Evolutionary conservation across 2,329 filamentous ascomycete species (phyloP), one percentile per base, ranked within the genome.

Genomic region (Polytolypa hystricis): DNA sequence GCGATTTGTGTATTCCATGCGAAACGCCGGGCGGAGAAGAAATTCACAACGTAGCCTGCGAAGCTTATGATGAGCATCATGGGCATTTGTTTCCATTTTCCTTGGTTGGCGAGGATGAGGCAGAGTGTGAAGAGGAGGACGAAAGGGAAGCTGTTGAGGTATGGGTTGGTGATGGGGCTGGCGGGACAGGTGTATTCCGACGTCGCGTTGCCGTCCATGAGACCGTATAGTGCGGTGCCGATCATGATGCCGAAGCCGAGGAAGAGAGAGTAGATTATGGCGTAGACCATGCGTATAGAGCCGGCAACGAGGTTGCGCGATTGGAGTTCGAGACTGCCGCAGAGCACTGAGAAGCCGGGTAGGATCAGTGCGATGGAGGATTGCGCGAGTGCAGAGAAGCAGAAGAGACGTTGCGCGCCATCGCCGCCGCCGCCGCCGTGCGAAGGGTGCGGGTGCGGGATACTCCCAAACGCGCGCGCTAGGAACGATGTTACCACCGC

Each of bases 81-180:
- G 0, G 83, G 82, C 20, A 77, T 73, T 53, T 89, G 83, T 48
- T 74, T 79, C 73, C 74, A 84, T 58, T 85, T 84, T 41, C 81
- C 81, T 47, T 89, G 82, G 57, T 87, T 87, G 55, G 89, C 79
- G 50, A 87, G 69, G 42, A 81, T 79, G 26, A 89, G 69, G 49
- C 79, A 84, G 18, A 84, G 52, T 6, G 83, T 76, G 55, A 87
- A 93, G 5, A 71, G 56, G 0, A 81, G 73, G 0, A 89, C 84
- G 51, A 85, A 86, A 19, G 79, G 62, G 60, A 87, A 85, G 39
- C 70, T 72, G 43, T 69, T 73, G 0, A 55, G 45, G 23, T 59
- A 58, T 34, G 54, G 51, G 38, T 66, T 60, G 5, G 69, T 66
- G 2, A 59, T 58, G 38, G 78, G 66, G 1, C 67, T 57, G 17